Conservation (phyloP, 2,329 filamentous ascomycete genomes). For the Pseudogymnoascus sp. region DNA sequence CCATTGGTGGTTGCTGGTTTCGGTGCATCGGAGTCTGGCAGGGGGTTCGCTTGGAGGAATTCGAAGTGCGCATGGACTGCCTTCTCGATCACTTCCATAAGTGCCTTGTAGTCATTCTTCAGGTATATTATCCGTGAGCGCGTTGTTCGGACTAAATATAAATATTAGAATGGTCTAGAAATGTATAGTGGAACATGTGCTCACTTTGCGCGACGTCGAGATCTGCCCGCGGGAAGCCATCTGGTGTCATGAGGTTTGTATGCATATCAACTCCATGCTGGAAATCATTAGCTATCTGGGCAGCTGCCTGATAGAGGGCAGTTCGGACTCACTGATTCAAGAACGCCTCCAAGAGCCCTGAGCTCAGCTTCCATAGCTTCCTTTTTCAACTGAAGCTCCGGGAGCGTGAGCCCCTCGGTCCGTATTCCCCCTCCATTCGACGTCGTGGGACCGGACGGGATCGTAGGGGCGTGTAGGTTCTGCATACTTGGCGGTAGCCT, state of each 20-base stretch:
- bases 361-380: constrained; percentile 79
- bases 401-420: constrained; percentile 57
- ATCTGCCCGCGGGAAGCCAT: constrained; percentile 88
- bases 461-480: constrained; percentile 60
- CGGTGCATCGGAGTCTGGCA: constrained; percentile 19
- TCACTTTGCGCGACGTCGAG: constrained; percentile 91
- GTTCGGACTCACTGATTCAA: constrained; percentile 65
- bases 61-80: constrained; percentile 87
- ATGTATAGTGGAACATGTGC: constrained; percentile 18
- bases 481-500: constrained; percentile 42
- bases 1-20: constrained; percentile 18
- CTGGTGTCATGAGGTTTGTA: constrained; percentile 74
- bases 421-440: constrained; percentile 51
- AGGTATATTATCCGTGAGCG: constrained; percentile 81
- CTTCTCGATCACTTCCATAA: constrained; percentile 78
- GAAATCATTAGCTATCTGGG: constrained; percentile 11
- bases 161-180: neutral
- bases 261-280: constrained; percentile 93
- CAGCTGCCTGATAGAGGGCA: neutral
- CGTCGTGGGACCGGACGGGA: constrained; percentile 70
- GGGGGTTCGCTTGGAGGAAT: constrained; percentile 45
- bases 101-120: constrained; percentile 84
- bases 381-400: constrained; percentile 77
- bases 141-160: constrained; percentile 74
- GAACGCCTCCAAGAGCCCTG: constrained; percentile 70